Percentiles rank a stretch among this genome's conserved stretches.
Conservation (phyloP, 192 early-diverging fungal genomes). For the Cetraspora pellucida region DNA sequence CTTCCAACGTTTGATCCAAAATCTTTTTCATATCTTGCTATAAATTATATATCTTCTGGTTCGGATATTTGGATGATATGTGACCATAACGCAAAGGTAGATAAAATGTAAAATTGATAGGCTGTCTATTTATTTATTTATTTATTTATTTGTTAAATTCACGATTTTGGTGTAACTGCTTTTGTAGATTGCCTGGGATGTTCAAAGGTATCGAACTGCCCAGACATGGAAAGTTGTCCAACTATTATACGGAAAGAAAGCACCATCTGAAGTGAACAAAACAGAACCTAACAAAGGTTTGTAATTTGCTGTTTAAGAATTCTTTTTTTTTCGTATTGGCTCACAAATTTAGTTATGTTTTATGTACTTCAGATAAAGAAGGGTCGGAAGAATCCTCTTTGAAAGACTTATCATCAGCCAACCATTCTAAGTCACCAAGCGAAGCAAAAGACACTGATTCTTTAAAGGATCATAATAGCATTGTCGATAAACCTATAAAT, state of each 20-base stretch:
- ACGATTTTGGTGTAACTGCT: not conserved
- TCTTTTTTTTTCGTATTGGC: not conserved
- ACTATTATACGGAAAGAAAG: slow-evolving; percentile 54
- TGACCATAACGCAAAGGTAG: slow-evolving; percentile 63
- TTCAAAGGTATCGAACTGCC: slow-evolving; percentile 60
- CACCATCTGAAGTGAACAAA: not conserved
- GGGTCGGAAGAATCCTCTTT: not conserved
- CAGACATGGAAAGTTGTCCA: slow-evolving; percentile 79
- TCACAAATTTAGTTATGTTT: not conserved
- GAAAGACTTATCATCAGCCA: not conserved
- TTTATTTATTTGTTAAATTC: slow-evolving; percentile 14
- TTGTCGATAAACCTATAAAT: no score
- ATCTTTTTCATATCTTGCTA: slow-evolving; percentile 69
- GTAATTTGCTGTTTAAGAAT: not conserved
- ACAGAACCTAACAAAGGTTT: not conserved
- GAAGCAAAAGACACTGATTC: not conserved
- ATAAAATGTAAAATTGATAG: not conserved
- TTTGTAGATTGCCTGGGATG: slow-evolving; percentile 59
- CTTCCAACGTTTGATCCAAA: slow-evolving; percentile 64
- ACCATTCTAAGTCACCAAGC: not conserved
- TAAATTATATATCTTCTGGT: slow-evolving; percentile 58
- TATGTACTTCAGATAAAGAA: not conserved
- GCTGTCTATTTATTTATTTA: not conserved
- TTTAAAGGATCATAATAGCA: slow-evolving; percentile 1
- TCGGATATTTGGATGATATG: slow-evolving; percentile 58